Evolutionary conservation across 495 filamentous ascomycete species (phyloP).

Genomic region (Penicillium paradoxum): DNA sequence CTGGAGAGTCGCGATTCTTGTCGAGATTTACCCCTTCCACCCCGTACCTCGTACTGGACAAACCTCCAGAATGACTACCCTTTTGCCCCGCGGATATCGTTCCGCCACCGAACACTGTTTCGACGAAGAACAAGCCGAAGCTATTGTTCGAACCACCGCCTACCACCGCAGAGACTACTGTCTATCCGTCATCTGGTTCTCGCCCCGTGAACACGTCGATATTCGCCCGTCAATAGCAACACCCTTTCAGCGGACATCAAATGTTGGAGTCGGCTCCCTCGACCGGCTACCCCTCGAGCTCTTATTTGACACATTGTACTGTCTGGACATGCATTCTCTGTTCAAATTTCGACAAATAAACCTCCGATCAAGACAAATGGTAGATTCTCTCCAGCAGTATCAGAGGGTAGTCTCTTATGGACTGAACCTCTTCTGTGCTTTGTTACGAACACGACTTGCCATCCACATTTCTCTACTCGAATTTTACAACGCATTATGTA

Average conservation of each 20-base stretch:
- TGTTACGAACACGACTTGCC: conserved; percentile 33
- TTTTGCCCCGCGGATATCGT: conserved; percentile 15
- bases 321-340: conserved; percentile 35
- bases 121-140: conserved; percentile 22
- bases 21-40: not conserved
- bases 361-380: conserved; percentile 28
- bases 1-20: not conserved
- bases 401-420: conserved; percentile 29
- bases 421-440: conserved; percentile 36
- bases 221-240: conserved; percentile 25
- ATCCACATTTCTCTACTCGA: conserved; percentile 28
- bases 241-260: conserved; percentile 26
- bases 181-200: conserved; percentile 33
- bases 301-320: conserved; percentile 26
- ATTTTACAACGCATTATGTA: conserved; percentile 34
- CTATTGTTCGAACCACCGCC: conserved; percentile 26
- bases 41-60: conserved; percentile 5
- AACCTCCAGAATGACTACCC: conserved; percentile 16
- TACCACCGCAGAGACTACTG: conserved; percentile 34
- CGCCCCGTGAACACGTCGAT: conserved; percentile 19
- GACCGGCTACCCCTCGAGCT: conserved; percentile 35
- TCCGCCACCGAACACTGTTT: conserved; percentile 17
- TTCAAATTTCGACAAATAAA: conserved; percentile 38
- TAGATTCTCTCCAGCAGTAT: conserved; percentile 34
- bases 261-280: conserved; percentile 26